These are phyloP conservation scores for Microglena sp. DNA, from an alignment of 139 green algal genomes.

Conservation along the genomic window DNA sequence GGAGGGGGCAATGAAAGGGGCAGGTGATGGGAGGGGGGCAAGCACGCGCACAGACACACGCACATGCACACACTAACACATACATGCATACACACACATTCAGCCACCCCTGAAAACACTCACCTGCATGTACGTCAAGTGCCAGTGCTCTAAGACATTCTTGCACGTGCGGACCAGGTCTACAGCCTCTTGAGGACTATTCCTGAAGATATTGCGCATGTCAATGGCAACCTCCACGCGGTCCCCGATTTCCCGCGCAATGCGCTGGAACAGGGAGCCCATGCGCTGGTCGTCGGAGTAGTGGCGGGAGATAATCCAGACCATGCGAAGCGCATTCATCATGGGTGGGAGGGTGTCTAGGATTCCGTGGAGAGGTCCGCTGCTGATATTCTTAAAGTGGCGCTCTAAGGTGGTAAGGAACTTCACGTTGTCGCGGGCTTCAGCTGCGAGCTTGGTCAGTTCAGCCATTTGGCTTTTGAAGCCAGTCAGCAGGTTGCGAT, in stretches of 20 bases:
- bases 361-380: constrained; percentile 48
- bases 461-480: constrained; percentile 61
- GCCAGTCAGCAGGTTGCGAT: constrained; percentile 56
- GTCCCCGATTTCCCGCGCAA: constrained; percentile 62
- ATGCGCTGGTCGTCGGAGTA: constrained; percentile 73
- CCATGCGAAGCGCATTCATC: constrained; percentile 86
- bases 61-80: not conserved
- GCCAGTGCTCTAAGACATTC: constrained; percentile 65
- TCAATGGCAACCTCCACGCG: constrained; percentile 55
- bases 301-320: constrained; percentile 86
- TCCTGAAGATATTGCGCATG: constrained; percentile 56
- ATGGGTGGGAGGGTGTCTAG: constrained; percentile 71
- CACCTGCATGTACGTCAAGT: constrained; percentile 66
- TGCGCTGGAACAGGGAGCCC: constrained; percentile 77
- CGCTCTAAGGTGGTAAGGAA: constrained; percentile 86
- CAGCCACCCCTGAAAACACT: not conserved
- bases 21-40: not conserved
- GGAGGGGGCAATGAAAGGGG: no score
- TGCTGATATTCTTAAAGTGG: constrained; percentile 72
- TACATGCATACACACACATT: constrained; percentile 3
- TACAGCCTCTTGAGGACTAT: constrained; percentile 38
- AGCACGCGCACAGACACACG: not conserved
- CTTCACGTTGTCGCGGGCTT: constrained; percentile 86
- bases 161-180: constrained; percentile 44
- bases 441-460: constrained; percentile 60